These are phyloP conservation scores for Fusarium denticulatum DNA, from an alignment of 2,329 filamentous ascomycete genomes.

Conservation along the genomic window DNA sequence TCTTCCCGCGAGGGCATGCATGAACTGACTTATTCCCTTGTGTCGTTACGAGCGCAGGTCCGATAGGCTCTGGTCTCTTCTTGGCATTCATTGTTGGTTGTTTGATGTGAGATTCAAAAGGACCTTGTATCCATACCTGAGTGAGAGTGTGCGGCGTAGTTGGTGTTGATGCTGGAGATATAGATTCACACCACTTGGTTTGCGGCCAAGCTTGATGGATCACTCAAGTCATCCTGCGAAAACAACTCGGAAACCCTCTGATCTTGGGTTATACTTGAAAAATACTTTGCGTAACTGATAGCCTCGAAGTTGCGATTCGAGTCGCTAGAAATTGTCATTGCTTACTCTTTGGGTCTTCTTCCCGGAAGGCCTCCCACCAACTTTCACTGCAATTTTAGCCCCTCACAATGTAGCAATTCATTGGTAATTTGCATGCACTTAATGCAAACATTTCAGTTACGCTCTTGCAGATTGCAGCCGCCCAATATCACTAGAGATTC, in stretches of 20 bases:
- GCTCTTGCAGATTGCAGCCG: neutral
- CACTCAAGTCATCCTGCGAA: neutral
- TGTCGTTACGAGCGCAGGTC: neutral
- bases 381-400: neutral
- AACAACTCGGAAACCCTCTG: too few relatives aligned
- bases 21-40: conserved; percentile 6
- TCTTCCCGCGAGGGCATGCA: conserved; percentile 28
- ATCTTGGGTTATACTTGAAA: fast-evolving
- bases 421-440: too few relatives aligned
- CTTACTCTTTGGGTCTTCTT: neutral
- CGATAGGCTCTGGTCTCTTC: neutral
- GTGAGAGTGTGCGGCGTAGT: neutral
- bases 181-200: conserved; percentile 1
- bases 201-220: neutral
- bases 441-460: neutral
- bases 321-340: fast-evolving
- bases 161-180: neutral
- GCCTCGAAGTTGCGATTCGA: neutral
- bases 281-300: fast-evolving
- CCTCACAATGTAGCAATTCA: neutral
- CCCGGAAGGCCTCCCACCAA: too few relatives aligned
- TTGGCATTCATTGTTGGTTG: neutral
- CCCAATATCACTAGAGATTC: fast-evolving
- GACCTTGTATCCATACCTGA: neutral
- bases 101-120: neutral